Conservation (phyloP, 1,139 yeast genomes). For the Spathaspora sp. region DNA sequence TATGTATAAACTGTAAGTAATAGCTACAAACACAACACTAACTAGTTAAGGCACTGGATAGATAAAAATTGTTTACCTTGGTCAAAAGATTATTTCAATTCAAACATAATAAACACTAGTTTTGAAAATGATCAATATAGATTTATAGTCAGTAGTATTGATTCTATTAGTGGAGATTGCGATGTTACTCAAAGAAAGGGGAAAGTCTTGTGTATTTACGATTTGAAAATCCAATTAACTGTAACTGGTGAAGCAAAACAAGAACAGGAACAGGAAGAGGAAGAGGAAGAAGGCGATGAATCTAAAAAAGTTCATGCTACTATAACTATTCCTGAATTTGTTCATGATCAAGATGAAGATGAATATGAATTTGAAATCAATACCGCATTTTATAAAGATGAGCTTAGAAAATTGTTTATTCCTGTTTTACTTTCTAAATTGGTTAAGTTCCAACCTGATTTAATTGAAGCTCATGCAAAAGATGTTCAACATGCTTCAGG, state of each 20-base stretch:
- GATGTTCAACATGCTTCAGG: constrained; percentile 54
- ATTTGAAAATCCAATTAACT: constrained; percentile 53
- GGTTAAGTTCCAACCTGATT: constrained; percentile 58
- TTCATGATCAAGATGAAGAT: constrained; percentile 69
- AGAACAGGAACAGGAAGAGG: constrained; percentile 20
- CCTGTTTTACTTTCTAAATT: constrained; percentile 53
- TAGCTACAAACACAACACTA: constrained; percentile 1
- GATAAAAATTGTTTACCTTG: constrained; percentile 78
- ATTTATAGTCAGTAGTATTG: constrained; percentile 38
- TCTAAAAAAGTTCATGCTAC: constrained; percentile 31
- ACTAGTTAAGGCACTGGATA: constrained; percentile 69
- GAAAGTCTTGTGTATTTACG: constrained; percentile 72
- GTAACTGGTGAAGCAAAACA: constrained; percentile 31
- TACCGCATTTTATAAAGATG: constrained; percentile 34
- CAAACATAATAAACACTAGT: constrained; percentile 38
- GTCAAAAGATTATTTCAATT: constrained; percentile 60
- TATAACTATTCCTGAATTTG: constrained; percentile 60
- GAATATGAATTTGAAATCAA: constrained; percentile 58
- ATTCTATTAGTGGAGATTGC: constrained; percentile 66
- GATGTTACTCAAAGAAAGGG: constrained; percentile 83
- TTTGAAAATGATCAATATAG: constrained; percentile 33
- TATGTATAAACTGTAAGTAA: constrained; percentile 24
- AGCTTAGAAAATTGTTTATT: constrained; percentile 46
- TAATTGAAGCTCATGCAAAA: constrained; percentile 58
- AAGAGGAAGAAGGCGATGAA: background rate